These are phyloP conservation scores for Raphidocelis subcapitata DNA, from an alignment of 139 green algal species.

Conservation along the genomic window DNA sequence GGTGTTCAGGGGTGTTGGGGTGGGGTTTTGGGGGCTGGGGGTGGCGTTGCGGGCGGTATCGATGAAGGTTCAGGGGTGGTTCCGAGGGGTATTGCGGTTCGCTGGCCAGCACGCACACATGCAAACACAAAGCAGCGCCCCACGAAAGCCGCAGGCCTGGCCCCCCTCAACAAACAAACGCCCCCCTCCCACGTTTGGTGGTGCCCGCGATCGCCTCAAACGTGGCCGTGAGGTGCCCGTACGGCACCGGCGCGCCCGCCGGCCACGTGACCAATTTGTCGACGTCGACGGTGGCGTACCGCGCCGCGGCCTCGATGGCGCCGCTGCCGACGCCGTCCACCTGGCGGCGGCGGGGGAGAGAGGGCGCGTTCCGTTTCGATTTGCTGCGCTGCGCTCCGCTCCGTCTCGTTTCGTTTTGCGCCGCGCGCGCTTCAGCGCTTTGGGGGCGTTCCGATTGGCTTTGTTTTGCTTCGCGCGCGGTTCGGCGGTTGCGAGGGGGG, in stretches of 20 bases:
- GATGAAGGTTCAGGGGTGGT: too few relatives aligned
- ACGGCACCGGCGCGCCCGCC: conserved; percentile 71
- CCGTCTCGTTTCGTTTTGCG: neutral
- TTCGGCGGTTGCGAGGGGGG: neutral
- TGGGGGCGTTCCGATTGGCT: neutral
- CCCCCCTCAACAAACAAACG: too few relatives aligned
- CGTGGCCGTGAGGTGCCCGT: conserved; percentile 73
- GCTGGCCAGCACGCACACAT: too few relatives aligned
- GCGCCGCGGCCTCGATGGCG: conserved; percentile 54
- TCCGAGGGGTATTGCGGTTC: too few relatives aligned
- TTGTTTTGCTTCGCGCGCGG: neutral
- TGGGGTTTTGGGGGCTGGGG: too few relatives aligned
- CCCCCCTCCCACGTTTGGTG: conserved; percentile 10
- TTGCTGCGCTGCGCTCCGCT: neutral
- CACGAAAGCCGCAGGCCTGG: too few relatives aligned
- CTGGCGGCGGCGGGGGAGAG: neutral
- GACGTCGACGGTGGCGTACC: conserved; percentile 50
- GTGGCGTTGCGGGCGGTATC: too few relatives aligned
- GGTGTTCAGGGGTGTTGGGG: too few relatives aligned
- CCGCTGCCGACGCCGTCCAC: conserved; percentile 70
- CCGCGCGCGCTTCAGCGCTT: neutral
- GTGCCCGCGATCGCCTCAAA: conserved; percentile 60
- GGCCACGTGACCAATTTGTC: conserved; percentile 50
- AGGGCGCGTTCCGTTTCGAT: neutral
- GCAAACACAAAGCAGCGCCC: too few relatives aligned